Evolutionary conservation across 2,329 filamentous ascomycete species (phyloP), one percentile per base, ranked within the genome.

Genomic region (Fusarium armeniacum): DNA sequence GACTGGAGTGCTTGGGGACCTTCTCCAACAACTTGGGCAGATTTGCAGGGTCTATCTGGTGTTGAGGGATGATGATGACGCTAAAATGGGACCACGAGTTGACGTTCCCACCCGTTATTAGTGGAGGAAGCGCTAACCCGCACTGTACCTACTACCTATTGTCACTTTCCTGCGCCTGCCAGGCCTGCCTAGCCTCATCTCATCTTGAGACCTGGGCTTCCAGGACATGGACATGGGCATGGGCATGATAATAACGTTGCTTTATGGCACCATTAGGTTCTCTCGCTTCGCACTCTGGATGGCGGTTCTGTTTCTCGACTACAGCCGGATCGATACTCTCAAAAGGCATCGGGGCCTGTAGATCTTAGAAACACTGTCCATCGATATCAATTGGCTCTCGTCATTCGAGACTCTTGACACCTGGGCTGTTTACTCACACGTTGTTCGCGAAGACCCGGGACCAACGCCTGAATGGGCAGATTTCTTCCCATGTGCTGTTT

Each of bases 391-490:
- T 59, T 67, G 45, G 55, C 35, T 57, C 36, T 36, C n/a, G 53
- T 70, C 62, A 55, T 68, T 69, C 67, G 67, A 69, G 57, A 28
- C 52, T 22, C 40, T 54, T 45, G 40, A 49, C 38, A 49, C 59
- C 49, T 71, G 54, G 63, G 55, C 62, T 62, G 58, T 68, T 70
- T 54, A 24, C 68, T 71, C 67, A 69, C 67, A 71, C 67, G 67
- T 70, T 71, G 63, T 70, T 70, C 67, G 67, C 59, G 64, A 71
- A 70, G 68, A 66, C 65, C 73, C 73, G 73, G 73, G 65, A 70
- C 46, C 56, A 62, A 56, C 70, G 72, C 70, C 70, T 69, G 69
- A 46, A 72, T 75, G 73, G 69, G 60, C 73, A 72, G 73, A 75
- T 75, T 65, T 57, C 40, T 51, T 58, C 60, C 43, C 62, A 69